phyloP scores from a whole-genome alignment of 495 filamentous ascomycete genomes.

The Lasiosphaeria miniovina region DNA sequence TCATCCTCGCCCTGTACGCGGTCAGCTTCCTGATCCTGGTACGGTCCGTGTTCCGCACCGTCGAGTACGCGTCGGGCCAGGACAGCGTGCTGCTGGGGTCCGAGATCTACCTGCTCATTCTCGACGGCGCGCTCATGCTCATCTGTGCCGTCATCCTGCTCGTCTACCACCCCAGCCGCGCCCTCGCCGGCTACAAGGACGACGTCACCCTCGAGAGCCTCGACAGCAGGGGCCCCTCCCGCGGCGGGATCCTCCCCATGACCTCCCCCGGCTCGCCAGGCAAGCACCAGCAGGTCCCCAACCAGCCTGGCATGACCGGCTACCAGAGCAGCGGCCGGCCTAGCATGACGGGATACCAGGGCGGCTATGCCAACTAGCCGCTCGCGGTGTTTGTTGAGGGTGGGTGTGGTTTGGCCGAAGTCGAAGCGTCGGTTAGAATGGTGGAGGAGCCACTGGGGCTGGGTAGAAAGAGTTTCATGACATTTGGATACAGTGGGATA shows the following conservation, averaged over 20 bases:
- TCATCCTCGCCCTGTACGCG: constrained; percentile 50
- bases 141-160: constrained; percentile 15
- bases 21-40: constrained; percentile 56
- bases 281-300: not conserved
- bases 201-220: constrained; percentile 1
- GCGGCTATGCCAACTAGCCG: too few species aligned
- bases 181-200: constrained; percentile 26
- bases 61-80: constrained; percentile 51
- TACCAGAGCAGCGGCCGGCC: too few species aligned
- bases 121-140: constrained; percentile 24
- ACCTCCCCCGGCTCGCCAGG: not conserved
- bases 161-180: constrained; percentile 21
- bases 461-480: too few species aligned
- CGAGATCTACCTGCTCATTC: constrained; percentile 21
- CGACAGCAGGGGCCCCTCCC: constrained; percentile 4
- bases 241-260: constrained; percentile 3
- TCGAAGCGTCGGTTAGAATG: too few species aligned
- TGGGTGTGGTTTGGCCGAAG: too few species aligned
- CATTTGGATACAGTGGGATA: too few species aligned
- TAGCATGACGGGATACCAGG: too few species aligned
- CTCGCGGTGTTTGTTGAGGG: too few species aligned
- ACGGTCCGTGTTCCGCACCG: constrained; percentile 57
- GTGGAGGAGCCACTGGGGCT: too few species aligned
- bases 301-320: too few species aligned
- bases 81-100: constrained; percentile 14